A percentile compares a stretch with the other conserved stretches of the same genome.
Evolutionary conservation across 306 rosid species (phyloP).

Genomic region (Rosa lucieae): DNA sequence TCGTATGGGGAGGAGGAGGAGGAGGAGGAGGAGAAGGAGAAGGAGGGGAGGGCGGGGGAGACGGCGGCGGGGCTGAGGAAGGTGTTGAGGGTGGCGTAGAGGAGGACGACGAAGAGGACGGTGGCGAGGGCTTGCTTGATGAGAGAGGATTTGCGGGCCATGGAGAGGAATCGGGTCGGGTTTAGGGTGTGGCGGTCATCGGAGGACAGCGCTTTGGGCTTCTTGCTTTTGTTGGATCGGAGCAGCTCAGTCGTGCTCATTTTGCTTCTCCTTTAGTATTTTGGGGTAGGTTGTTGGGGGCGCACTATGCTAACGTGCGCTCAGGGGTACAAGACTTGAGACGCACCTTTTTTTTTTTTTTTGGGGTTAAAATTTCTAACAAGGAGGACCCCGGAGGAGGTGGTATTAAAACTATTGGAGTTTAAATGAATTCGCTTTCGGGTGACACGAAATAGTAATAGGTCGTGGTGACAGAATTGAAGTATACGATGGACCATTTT

Average conservation of each 20-base stretch:
- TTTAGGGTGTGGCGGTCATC: conserved; percentile 2
- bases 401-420: background rate
- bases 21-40: conserved; percentile 22
- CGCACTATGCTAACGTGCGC: conserved; percentile 3
- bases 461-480: background rate
- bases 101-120: conserved; percentile 35
- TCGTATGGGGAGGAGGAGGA: conserved; percentile 23
- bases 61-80: conserved; percentile 47
- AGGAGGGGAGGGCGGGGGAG: conserved; percentile 32
- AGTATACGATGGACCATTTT: background rate
- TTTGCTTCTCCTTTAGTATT: background rate
- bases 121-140: conserved; percentile 58
- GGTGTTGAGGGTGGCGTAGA: conserved; percentile 51
- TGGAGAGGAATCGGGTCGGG: conserved; percentile 16
- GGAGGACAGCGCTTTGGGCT: background rate
- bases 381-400: background rate
- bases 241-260: conserved; percentile 1
- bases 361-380: background rate
- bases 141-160: conserved; percentile 57
- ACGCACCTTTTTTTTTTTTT: background rate
- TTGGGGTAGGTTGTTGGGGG: background rate
- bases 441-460: background rate
- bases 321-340: background rate
- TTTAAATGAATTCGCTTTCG: background rate
- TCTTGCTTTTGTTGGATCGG: conserved; percentile 21